phyloP scores from a whole-genome alignment of 805 yeast genomes.

The Scheffersomyces stipitis region DNA sequence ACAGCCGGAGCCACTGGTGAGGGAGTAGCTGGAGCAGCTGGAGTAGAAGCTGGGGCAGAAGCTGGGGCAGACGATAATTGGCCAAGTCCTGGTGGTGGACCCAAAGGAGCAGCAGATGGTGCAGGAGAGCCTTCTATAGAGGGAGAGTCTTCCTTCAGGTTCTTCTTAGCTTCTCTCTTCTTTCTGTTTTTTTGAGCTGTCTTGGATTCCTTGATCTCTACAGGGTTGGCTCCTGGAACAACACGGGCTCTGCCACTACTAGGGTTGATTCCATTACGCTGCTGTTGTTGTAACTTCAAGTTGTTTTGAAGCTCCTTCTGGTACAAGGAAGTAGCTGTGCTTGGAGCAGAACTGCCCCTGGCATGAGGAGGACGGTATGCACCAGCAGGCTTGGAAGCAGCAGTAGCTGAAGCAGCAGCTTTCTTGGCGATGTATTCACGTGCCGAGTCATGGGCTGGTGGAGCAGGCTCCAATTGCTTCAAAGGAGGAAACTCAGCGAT shows the following conservation, averaged over 20 bases:
- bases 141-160: conserved; percentile 9
- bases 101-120: conserved; percentile 6
- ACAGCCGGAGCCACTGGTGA: conserved; percentile 16
- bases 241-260: conserved; percentile 32
- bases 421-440: conserved; percentile 51
- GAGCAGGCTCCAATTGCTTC: conserved; percentile 52
- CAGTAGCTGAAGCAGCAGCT: conserved; percentile 30
- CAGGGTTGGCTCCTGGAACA: conserved; percentile 60
- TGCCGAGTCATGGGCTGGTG: conserved; percentile 72
- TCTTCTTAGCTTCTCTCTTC: conserved; percentile 63
- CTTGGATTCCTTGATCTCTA: conserved; percentile 51
- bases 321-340: conserved; percentile 46
- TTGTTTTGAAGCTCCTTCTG: conserved; percentile 50
- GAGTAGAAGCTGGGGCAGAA: conserved; percentile 12
- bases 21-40: conserved; percentile 6
- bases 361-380: conserved; percentile 99
- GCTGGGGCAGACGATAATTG: too few species aligned
- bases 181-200: conserved; percentile 72
- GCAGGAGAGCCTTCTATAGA: conserved; percentile 11
- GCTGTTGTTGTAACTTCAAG: conserved; percentile 8
- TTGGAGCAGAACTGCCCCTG: conserved; percentile 37
- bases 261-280: conserved; percentile 17
- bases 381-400: conserved; percentile 65
- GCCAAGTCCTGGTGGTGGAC: conserved; percentile 8
- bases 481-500: conserved; percentile 54